These are phyloP conservation scores for Saccharomycopsis sp. DNA, from an alignment of 805 yeast species.

Conservation along the genomic window DNA sequence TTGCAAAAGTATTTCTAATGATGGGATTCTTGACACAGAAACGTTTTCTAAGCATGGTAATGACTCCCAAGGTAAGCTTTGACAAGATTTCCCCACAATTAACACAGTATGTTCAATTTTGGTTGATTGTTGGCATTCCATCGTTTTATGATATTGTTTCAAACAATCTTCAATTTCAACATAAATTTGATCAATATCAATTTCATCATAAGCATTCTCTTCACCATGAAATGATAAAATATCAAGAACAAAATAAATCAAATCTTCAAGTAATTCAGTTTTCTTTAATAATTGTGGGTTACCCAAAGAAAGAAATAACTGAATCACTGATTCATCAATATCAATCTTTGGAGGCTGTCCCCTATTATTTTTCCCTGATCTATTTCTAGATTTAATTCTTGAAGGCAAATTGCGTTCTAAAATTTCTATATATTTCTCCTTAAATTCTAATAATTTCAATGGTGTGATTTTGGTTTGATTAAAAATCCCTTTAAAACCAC, in stretches of 20 bases:
- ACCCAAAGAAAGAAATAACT: constrained; percentile 45
- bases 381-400: constrained; percentile 29
- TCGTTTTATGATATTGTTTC: constrained; percentile 26
- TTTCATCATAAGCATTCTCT: constrained; percentile 55
- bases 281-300: constrained; percentile 27
- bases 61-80: constrained; percentile 88
- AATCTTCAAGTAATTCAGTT: constrained; percentile 48
- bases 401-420: constrained; percentile 44
- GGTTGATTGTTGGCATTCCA: neutral
- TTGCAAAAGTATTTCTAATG: constrained; percentile 39
- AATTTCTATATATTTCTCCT: constrained; percentile 31
- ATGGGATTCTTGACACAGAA: constrained; percentile 74
- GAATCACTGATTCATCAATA: constrained; percentile 41
- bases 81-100: constrained; percentile 59
- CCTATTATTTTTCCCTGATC: neutral
- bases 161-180: constrained; percentile 45
- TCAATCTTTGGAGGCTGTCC: constrained; percentile 24
- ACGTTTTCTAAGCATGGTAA: constrained; percentile 44
- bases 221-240: constrained; percentile 56
- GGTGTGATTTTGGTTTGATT: constrained; percentile 28
- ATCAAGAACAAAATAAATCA: constrained; percentile 57
- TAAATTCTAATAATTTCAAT: constrained; percentile 27
- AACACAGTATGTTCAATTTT: constrained; percentile 54
- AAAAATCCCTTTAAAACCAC: constrained; percentile 68
- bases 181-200: constrained; percentile 50